phyloP scores from a whole-genome alignment of 345 rosid genomes.

The Nephelium lappaceum region DNA sequence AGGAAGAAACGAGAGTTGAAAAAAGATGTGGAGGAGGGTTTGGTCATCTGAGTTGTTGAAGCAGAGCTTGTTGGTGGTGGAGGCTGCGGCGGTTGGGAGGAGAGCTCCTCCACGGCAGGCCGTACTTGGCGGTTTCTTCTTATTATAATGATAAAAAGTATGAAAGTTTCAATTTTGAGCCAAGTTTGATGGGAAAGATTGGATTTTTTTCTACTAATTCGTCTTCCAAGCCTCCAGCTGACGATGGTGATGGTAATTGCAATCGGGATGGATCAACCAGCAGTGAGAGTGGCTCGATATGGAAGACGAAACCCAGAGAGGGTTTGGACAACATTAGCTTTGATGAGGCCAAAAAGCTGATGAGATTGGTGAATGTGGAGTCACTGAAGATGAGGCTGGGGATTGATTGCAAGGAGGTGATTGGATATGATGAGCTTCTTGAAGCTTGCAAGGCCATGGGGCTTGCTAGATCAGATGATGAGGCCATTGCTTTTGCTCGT shows the following conservation, averaged over 20 bases:
- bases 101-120: neutral
- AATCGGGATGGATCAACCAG: neutral
- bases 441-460: constrained; percentile 69
- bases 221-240: neutral
- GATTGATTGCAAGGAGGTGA: constrained; percentile 65
- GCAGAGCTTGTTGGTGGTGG: constrained; percentile 24
- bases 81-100: constrained; percentile 27
- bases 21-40: constrained; percentile 41
- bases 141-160: neutral
- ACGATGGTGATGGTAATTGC: neutral
- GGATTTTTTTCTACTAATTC: neutral
- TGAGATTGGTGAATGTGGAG: constrained; percentile 87
- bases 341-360: constrained; percentile 70
- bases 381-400: constrained; percentile 71
- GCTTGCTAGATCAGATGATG: constrained; percentile 68
- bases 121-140: neutral
- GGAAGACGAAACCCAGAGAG: neutral
- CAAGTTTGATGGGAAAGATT: neutral
- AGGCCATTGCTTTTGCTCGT: constrained; percentile 76
- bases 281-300: neutral
- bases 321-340: constrained; percentile 36
- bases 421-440: constrained; percentile 57
- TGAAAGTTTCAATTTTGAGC: neutral
- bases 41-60: constrained; percentile 22
- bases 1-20: neutral